Base-by-base conservation (phyloP, 441 rosid genomes). In the Jatropha podagrica region DNA sequence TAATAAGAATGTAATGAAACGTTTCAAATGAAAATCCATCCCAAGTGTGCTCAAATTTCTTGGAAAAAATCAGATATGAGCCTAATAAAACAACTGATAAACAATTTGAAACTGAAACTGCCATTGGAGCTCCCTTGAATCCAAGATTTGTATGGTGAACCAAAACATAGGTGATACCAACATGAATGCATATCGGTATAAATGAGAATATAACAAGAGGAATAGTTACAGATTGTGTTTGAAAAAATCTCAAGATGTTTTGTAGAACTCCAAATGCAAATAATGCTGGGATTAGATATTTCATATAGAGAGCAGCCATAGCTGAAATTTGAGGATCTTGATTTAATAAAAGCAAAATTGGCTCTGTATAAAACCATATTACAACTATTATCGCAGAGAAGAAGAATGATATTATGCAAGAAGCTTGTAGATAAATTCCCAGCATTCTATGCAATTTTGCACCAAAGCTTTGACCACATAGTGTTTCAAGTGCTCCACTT, bases 381-480 rank as follows among this genome's bases (percentile, higher is more conserved):
- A 89, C 46, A 42, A 91, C 80, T 71, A 92, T 78, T 61, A 83
- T 44, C 7, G 83, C 20, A n/a, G 87, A 81, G 69, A 85, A 88
- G 54, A 72, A 52, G 13, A 83, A 41, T 1, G 96, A 89, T 44
- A 92, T 88, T 1, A 88, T 85, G 83, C 91, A 92, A 0, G 96
- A 89, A 20, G 97, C 87, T 74, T 94, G 98, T 1, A 94, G 81
- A 79, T 94, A 78, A 56, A 92, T 81, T 46, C 98, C 96, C 60
- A 92, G 65, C 80, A 77, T 84, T 49, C 82, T 80, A 73, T 92
- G 89, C 17, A 38, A 40, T 66, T 84, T 83, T 40, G 97, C 92
- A 44, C 97, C 96, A 80, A 85, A 92, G 27, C 86, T 92, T 88
- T 94, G 96, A 5, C 98, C 96, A 73, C 97, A 92, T 0, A 91